Evolutionary conservation across 2,329 filamentous ascomycete species (phyloP).

Genomic region (Macrophomina tecta): DNA sequence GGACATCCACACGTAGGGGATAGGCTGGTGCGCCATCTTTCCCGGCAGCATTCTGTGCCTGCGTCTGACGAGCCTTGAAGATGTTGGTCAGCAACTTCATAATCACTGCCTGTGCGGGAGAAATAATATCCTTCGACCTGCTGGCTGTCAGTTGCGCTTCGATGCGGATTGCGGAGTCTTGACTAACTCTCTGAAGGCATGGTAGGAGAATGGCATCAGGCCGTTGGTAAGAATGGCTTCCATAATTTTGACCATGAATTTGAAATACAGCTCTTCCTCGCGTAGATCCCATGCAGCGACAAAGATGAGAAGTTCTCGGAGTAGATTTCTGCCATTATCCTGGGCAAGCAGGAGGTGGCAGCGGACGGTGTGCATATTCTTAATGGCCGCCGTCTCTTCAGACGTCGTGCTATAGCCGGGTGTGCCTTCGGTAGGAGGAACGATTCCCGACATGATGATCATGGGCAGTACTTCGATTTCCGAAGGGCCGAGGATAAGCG

Average conservation of each 20-base stretch:
- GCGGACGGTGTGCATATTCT: constrained; percentile 87
- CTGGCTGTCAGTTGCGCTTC: constrained; percentile 25
- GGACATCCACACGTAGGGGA: constrained; percentile 59
- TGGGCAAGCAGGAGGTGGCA: constrained; percentile 89
- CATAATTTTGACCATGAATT: constrained; percentile 95
- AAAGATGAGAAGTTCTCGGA: constrained; percentile 91
- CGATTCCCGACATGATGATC: constrained; percentile 95
- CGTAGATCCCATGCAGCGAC: constrained; percentile 97
- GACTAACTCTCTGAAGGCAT: constrained; percentile 75
- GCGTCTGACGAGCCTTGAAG: constrained; percentile 68
- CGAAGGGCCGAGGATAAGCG: constrained; percentile 89
- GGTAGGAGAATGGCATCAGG: constrained; percentile 89
- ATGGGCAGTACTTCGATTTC: constrained; percentile 96
- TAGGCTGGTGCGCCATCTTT: constrained; percentile 33
- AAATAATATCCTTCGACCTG: constrained; percentile 89
- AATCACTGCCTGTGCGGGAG: constrained; percentile 90
- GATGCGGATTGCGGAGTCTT: too few species aligned
- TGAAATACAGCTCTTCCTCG: constrained; percentile 92
- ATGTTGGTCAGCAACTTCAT: constrained; percentile 90
- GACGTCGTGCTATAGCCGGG: constrained; percentile 56
- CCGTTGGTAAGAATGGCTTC: constrained; percentile 90
- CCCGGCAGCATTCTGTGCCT: constrained; percentile 36
- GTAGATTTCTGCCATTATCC: constrained; percentile 86
- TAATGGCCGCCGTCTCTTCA: constrained; percentile 61
- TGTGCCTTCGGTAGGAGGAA: constrained; percentile 76